Base-by-base conservation (phyloP, 2,329 filamentous ascomycete genomes). In the Pestalotiopsis sp. region DNA sequence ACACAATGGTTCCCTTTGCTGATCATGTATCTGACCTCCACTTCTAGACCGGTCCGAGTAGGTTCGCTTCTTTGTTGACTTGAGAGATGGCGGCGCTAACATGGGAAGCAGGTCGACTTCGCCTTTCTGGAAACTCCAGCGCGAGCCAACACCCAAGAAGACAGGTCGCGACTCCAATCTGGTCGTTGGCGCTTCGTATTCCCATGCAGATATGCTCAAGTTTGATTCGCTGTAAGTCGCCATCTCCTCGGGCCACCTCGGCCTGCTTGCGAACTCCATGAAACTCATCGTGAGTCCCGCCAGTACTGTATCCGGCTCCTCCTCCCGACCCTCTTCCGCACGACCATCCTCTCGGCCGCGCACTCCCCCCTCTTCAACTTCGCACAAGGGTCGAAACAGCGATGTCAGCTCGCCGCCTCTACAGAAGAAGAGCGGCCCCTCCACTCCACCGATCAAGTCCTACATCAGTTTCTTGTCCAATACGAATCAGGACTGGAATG, bases 111-210 rank as follows among this genome's bases (percentile, higher is more conserved):
- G 94, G 80, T 92, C 93, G 74, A 87, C 89, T 72, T 96, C 95
- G 73, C 94, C 95, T 4, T 98, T 99, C 83, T 98, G 95, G 95
- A 86, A 87, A 80, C 83, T 89, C 81, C 81, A 83, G 78, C 81
- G 85, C 83, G 82, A 88, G 69, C 79, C 82, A 68, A 82, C 83
- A 20, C 80, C 85, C 45, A 90, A 87, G 78, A 87, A 85, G 75
- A 82, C 84, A 74, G 78, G 83, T 65, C 86, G 88, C 78, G 91
- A 92, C 74, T 83, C 90, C 65, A 89, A 85, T 76, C 88, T 95
- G 70, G 93, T 99, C 45, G 92, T 98, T 69, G 96, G 96, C 74
- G 96, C 96, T 68, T 92, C 95, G 60, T 99, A 99, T 79, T 98
- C 96, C 14, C 96, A 99, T 81, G 93, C 95, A 36, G 95, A 98